Conservation (phyloP, 257 asterid genomes). For the Solanum virginianum region DNA sequence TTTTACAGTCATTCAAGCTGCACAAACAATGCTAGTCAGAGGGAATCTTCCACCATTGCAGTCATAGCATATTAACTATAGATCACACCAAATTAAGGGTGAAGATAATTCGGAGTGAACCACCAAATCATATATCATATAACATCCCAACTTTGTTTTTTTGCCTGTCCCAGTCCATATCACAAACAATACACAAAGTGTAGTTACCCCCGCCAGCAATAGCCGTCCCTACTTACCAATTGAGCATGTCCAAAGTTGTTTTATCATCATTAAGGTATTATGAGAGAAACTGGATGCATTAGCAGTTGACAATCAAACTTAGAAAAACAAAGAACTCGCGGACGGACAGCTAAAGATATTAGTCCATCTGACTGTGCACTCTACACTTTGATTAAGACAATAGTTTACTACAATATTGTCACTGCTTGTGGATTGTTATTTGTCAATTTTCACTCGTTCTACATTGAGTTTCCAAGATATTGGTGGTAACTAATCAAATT, state of each 20-base stretch:
- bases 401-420: too few species aligned
- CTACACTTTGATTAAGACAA: not conserved
- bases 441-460: too few species aligned
- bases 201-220: not conserved
- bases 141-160: not conserved
- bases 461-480: too few species aligned
- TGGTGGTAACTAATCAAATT: too few species aligned
- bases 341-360: not conserved
- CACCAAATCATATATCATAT: not conserved
- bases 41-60: not conserved
- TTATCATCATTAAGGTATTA: too few species aligned
- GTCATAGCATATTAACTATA: not conserved
- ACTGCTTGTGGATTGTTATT: too few species aligned
- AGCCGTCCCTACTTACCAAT: not conserved
- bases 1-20: not conserved
- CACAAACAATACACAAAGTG: not conserved
- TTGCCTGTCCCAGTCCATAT: not conserved
- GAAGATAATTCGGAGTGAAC: not conserved
- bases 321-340: not conserved
- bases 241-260: not conserved
- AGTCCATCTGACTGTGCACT: not conserved
- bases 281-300: not conserved
- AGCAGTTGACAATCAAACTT: not conserved
- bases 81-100: not conserved
- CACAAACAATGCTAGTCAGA: not conserved